phyloP scores from a whole-genome alignment of 2,329 filamentous ascomycete genomes.

The Grosmannia clavigera region DNA sequence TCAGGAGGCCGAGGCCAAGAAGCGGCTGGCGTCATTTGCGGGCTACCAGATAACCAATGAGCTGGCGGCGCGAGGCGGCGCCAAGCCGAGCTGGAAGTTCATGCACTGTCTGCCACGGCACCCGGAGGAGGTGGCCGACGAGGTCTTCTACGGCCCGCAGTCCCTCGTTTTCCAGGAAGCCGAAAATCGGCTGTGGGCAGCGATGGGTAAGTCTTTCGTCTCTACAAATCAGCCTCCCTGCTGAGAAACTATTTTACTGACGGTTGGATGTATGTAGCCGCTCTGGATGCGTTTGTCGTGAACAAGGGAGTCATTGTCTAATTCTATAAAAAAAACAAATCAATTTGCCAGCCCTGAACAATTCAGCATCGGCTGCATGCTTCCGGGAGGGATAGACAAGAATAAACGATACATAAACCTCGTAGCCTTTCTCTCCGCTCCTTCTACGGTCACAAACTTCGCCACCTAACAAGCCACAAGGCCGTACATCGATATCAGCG shows the following conservation, averaged over 20 bases:
- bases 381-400: too few relatives aligned
- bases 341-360: too few relatives aligned
- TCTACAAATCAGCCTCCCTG: neutral
- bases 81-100: slow-evolving; percentile 86
- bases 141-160: slow-evolving; percentile 79
- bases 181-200: slow-evolving; percentile 88
- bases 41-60: slow-evolving; percentile 89
- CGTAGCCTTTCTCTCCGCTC: too few relatives aligned
- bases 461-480: too few relatives aligned
- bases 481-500: too few relatives aligned
- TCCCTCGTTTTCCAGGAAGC: slow-evolving; percentile 89
- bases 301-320: slow-evolving; percentile 69
- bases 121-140: slow-evolving; percentile 82
- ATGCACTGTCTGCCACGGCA: slow-evolving; percentile 97
- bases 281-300: slow-evolving; percentile 81
- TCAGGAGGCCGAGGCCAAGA: slow-evolving; percentile 73
- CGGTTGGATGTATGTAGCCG: slow-evolving; percentile 38
- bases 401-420: too few relatives aligned
- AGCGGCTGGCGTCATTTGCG: slow-evolving; percentile 66
- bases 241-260: neutral
- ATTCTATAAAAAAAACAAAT: neutral
- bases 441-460: too few relatives aligned
- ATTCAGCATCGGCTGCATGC: too few relatives aligned
- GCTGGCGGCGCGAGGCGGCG: slow-evolving; percentile 70
- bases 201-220: slow-evolving; percentile 47